These are phyloP conservation scores for Citrullus mucosospermus DNA, from an alignment of 306 rosid genomes.

Conservation along the genomic window DNA sequence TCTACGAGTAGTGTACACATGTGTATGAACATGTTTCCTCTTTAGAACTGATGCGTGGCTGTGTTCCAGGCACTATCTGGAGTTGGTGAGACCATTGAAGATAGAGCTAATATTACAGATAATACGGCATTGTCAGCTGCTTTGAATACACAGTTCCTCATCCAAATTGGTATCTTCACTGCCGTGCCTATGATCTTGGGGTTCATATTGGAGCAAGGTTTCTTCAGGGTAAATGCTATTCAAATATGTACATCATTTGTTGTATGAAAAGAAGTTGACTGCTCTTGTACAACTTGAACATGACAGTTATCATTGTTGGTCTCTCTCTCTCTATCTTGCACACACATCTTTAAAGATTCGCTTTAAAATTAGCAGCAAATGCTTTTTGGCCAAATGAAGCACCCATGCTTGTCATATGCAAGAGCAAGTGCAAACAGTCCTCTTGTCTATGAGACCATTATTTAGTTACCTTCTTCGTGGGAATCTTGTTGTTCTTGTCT, in stretches of 20 bases:
- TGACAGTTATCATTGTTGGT: background rate
- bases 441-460: background rate
- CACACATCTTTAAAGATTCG: background rate
- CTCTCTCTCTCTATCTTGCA: background rate
- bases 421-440: background rate
- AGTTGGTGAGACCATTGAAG: conserved; percentile 57
- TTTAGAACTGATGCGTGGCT: background rate
- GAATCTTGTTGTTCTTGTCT: background rate
- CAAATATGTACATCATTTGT: background rate
- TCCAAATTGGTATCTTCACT: conserved; percentile 85
- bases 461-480: background rate
- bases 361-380: background rate
- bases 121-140: conserved; percentile 71
- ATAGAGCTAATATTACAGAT: conserved; percentile 36
- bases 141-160: conserved; percentile 71
- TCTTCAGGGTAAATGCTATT: conserved; percentile 47
- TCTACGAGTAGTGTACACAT: background rate
- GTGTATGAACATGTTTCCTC: background rate
- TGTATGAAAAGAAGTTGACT: background rate
- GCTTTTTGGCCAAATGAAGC: background rate
- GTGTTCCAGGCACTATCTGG: conserved; percentile 77
- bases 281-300: background rate
- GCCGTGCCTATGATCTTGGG: conserved; percentile 90
- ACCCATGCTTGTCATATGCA: background rate
- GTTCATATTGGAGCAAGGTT: conserved; percentile 74